Evolutionary conservation across 192 early-diverging fungal genomes (phyloP).

Genomic region (Jimgerdemannia flammicorona): DNA sequence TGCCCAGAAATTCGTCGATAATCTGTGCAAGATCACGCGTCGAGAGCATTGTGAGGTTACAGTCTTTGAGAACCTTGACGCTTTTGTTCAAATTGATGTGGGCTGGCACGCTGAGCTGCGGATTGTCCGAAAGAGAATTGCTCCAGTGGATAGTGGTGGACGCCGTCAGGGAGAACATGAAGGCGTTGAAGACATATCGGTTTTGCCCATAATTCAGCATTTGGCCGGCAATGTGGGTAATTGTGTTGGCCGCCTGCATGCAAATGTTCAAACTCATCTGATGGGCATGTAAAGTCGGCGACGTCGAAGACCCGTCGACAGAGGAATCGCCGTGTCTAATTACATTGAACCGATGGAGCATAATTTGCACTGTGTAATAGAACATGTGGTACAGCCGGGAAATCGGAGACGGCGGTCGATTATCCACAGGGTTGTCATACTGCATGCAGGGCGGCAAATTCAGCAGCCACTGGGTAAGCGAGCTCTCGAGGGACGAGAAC

Average conservation of each 20-base stretch:
- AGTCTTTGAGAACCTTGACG: slow-evolving; percentile 10
- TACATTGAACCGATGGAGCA: slow-evolving; percentile 17
- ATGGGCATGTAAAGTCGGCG: not conserved
- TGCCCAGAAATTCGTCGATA: slow-evolving; percentile 1
- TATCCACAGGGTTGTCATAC: slow-evolving; percentile 17
- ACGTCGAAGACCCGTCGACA: not conserved
- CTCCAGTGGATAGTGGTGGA: slow-evolving; percentile 10
- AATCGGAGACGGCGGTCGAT: not conserved
- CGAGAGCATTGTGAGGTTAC: slow-evolving; percentile 12
- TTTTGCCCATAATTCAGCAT: slow-evolving; percentile 17
- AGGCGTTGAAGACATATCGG: slow-evolving; percentile 11
- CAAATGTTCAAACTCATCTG: slow-evolving; percentile 21
- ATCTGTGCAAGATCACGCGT: slow-evolving; percentile 6
- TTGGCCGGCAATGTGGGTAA: slow-evolving; percentile 34
- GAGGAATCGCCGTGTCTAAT: slow-evolving; percentile 13
- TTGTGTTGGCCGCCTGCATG: slow-evolving; percentile 20
- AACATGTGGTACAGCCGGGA: slow-evolving; percentile 23
- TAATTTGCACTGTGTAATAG: slow-evolving; percentile 31
- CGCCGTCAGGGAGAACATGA: slow-evolving; percentile 9
- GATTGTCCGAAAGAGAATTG: slow-evolving; percentile 1
- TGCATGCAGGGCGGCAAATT: slow-evolving; percentile 27
- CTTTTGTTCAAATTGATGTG: slow-evolving; percentile 10
- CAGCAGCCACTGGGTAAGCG: slow-evolving; percentile 23
- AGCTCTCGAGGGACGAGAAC: slow-evolving; percentile 12
- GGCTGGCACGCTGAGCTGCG: slow-evolving; percentile 6